Evolutionary conservation across 768 basidiomycete species (phyloP), one percentile per base, ranked within the genome.

Genomic region (Suillus ampliporus): DNA sequence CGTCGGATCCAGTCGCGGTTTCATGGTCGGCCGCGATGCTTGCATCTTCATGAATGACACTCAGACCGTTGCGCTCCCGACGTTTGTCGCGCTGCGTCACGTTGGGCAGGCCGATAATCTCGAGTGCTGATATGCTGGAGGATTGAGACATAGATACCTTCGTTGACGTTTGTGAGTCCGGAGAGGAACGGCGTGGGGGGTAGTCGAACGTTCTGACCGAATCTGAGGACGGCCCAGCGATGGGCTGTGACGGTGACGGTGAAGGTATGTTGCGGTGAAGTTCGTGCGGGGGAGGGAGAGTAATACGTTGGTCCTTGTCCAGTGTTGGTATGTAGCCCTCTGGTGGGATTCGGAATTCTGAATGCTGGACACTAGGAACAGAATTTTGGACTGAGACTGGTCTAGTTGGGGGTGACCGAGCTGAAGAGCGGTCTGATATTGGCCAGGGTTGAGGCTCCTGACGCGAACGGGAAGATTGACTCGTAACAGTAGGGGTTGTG

Each of bases 221-320:
- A 8, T 76, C 75, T 2, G 67, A 56, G 34, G 59, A 13, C 6
- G 47, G 66, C 14, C 63, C 73, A 41, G 66, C 14, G 3, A 67
- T 69, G 17, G 21, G 72, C 23, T 71, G 72, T 47, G 72, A 76
- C 10, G 67, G 72, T 4, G 72, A 65, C 8, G 74, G 70, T 31
- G 75, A 76, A 21, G 74, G 64, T 31, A 73, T 63, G 43, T 4
- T 61, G 40, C 70, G 71, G 19, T 74, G 77, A 21, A 86, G 63
- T 61, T 80, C 84, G 60, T 85, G 82, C 1, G 86, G 86, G 21
- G 84, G 80, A 6, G 84, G 84, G n/a, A 86, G 73, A 5, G 71
- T 63, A 19, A 84, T 83, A 21, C 74, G 69, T 11, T 76, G 74
- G 61, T 80, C 74, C 0, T 74, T 61, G 15, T 76, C 80, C 41